Evolutionary conservation across 495 filamentous ascomycete genomes (phyloP).

Genomic region (Glonium stellatum): DNA sequence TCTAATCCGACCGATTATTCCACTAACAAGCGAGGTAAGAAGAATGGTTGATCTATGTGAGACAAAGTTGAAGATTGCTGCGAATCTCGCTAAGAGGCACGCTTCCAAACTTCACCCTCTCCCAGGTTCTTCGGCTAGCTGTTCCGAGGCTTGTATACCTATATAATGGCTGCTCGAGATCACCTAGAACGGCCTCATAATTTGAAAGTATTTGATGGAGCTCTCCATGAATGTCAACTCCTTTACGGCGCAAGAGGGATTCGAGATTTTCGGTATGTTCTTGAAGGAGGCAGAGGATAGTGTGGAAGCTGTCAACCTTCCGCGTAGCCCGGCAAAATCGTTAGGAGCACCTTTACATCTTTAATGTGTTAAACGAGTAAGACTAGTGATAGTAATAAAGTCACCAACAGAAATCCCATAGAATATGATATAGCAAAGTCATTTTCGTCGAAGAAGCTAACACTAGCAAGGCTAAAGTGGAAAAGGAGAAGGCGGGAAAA

Average conservation of each 20-base stretch:
- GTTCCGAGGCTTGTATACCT: neutral
- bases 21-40: neutral
- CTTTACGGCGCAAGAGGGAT: neutral
- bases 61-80: neutral
- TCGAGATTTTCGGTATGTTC: neutral
- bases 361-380: neutral
- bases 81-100: neutral
- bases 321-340: neutral
- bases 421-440: neutral
- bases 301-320: neutral
- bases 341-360: neutral
- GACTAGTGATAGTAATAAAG: neutral
- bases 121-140: neutral
- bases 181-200: neutral
- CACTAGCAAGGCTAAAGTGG: neutral
- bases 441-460: neutral
- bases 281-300: neutral
- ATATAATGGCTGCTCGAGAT: neutral
- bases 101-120: neutral
- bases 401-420: neutral
- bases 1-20: neutral
- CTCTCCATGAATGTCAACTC: neutral
- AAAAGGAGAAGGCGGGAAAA: neutral
- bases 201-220: neutral
- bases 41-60: neutral